phyloP scores from a whole-genome alignment of 139 green algal species.

The Volvox reticuliferus region DNA sequence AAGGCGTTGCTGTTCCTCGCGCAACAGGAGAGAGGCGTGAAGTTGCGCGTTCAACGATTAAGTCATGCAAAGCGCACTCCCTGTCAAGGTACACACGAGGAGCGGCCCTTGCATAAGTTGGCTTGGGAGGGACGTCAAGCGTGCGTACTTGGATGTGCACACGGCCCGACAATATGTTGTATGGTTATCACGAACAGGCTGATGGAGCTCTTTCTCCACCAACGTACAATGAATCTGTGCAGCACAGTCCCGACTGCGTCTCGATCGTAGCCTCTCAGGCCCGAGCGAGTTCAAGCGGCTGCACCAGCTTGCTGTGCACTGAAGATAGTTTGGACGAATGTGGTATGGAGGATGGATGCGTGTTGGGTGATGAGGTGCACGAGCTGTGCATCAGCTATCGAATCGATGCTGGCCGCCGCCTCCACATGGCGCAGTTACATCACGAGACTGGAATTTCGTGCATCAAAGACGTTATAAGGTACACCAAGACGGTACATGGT shows the following conservation, averaged over 20 bases:
- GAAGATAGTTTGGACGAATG: background rate
- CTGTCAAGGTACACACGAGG: too few relatives aligned
- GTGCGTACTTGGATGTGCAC: too few relatives aligned
- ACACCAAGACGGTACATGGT: too few relatives aligned
- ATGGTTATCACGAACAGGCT: background rate
- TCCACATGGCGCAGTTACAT: background rate
- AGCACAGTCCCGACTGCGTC: background rate
- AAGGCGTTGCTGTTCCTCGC: background rate
- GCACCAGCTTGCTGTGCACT: background rate
- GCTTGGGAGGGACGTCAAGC: too few relatives aligned
- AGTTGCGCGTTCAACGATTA: too few relatives aligned
- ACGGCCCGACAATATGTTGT: background rate
- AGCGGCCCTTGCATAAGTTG: too few relatives aligned
- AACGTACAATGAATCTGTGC: background rate
- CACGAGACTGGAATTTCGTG: too few relatives aligned
- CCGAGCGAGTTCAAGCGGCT: background rate
- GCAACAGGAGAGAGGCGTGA: background rate
- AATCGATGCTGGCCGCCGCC: background rate
- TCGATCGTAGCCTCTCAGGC: too few relatives aligned
- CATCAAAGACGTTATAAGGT: too few relatives aligned
- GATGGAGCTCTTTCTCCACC: background rate
- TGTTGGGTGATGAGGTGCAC: background rate
- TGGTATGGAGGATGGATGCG: background rate
- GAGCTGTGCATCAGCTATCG: background rate
- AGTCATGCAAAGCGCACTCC: too few relatives aligned